Conservation (phyloP, 805 yeast genomes). For the Saccharomycopsis babjevae region DNA sequence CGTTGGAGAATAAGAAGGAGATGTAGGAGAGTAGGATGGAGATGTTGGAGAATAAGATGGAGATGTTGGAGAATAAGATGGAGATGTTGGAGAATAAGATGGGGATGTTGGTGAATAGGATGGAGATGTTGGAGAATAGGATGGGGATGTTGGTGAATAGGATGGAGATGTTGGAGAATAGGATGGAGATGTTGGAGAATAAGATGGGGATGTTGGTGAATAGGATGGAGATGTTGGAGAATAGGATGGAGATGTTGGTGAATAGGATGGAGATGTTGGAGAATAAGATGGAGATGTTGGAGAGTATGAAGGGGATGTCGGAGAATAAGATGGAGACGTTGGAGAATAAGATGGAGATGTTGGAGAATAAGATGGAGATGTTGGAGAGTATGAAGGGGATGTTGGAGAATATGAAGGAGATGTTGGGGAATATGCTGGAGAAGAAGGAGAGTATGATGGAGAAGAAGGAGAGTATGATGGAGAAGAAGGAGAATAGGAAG, state of each 20-base stretch:
- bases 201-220: constrained; percentile 34
- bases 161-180: constrained; percentile 42
- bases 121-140: constrained; percentile 35
- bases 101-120: constrained; percentile 38
- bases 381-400: constrained; percentile 62
- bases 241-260: constrained; percentile 52
- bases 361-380: constrained; percentile 73
- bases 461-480: constrained; percentile 74
- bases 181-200: constrained; percentile 30
- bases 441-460: constrained; percentile 68
- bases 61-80: constrained; percentile 41
- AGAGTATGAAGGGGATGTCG: constrained; percentile 39
- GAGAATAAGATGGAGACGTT: constrained; percentile 61
- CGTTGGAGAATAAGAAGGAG: constrained; percentile 52
- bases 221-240: constrained; percentile 38
- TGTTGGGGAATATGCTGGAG: constrained; percentile 53
- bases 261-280: constrained; percentile 55
- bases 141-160: constrained; percentile 68
- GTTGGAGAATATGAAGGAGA: constrained; percentile 57
- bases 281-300: constrained; percentile 61
- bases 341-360: constrained; percentile 60
- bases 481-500: constrained; percentile 56
- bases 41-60: constrained; percentile 43
- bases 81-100: constrained; percentile 41
- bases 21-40: constrained; percentile 52